Base-by-base conservation (phyloP, 2,329 filamentous ascomycete species). In the Aspergillus intermedius region DNA sequence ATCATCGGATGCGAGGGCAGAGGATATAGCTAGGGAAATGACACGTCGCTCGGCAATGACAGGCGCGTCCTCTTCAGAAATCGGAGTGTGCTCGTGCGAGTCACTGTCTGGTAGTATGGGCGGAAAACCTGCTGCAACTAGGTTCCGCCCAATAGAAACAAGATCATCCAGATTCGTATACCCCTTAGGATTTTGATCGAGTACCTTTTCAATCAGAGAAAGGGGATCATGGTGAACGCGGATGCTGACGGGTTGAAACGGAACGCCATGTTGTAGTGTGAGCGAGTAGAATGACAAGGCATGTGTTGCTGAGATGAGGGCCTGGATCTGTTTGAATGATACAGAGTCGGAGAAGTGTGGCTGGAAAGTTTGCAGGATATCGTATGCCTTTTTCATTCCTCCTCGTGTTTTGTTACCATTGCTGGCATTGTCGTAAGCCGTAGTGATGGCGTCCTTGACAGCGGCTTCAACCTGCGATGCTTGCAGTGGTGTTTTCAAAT, bases 141-240 rank as follows among this genome's bases (percentile, higher is more conserved):
- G 66, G 44, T 83, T 80, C 22, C 75, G 73, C 6, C 77, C 81
- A 49, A 85, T 84, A n/a, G 69, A 73, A 17, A 84, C 70, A 3
- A 85, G 69, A 55, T 84, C 80, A 52, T 85, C 81, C 0, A 85
- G 68, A 56, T 84, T 80, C 2, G 80, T 81, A 59, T 84, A 85
- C 55, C 78, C 80, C 49, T 75, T 74, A 1, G 70, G 60, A 49
- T 85, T 85, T 57, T 85, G 82, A 41, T 80, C 76, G 7, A 85
- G 72, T 0, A 85, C 73, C 58, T 79, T 83, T 49, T 74, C 73
- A 45, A 85, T 71, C 21, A 85, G 66, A 1, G 74, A 74, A 4
- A 84, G 64, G 5, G 82, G 81, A 58, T 84, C 81, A 8, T 75
- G 67, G 55, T 78, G 80, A 37, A 81, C 78, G n/a, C 82, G 77